phyloP scores from a whole-genome alignment of 208 protist species.

The Acanthamoeba comandoni region DNA sequence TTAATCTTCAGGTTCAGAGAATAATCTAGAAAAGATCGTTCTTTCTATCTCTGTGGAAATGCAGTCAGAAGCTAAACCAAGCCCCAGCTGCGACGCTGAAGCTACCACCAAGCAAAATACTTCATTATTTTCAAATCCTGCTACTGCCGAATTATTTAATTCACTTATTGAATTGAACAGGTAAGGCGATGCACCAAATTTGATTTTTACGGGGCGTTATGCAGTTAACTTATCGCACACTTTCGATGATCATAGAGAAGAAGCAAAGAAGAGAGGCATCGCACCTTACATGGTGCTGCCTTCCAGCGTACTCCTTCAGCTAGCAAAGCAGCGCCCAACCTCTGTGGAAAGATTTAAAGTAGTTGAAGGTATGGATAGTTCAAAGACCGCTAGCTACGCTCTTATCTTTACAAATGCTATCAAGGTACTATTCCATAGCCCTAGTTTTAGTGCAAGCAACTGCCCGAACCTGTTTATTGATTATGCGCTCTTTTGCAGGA shows the following conservation, averaged over 20 bases:
- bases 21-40: not conserved
- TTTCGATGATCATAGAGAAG: no score
- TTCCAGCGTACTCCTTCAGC: not conserved
- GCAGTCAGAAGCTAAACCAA: constrained; percentile 12
- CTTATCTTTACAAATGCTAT: not conserved
- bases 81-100: constrained; percentile 14
- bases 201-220: no score
- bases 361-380: constrained; percentile 20
- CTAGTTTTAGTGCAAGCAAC: not conserved
- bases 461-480: not conserved
- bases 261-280: constrained; percentile 10
- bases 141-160: constrained; percentile 4
- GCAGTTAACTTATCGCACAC: no score
- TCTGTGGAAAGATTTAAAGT: constrained; percentile 14
- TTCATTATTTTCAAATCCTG: not conserved
- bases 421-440: not conserved
- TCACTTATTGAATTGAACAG: not conserved
- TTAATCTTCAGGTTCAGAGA: not conserved
- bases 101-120: not conserved
- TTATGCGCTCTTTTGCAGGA: not conserved
- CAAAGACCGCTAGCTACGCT: constrained; percentile 16
- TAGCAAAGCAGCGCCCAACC: not conserved
- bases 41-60: constrained; percentile 27
- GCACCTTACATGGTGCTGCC: constrained; percentile 55
- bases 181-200: no score